phyloP scores from a whole-genome alignment of 805 yeast species.

The Ogataea pini region DNA sequence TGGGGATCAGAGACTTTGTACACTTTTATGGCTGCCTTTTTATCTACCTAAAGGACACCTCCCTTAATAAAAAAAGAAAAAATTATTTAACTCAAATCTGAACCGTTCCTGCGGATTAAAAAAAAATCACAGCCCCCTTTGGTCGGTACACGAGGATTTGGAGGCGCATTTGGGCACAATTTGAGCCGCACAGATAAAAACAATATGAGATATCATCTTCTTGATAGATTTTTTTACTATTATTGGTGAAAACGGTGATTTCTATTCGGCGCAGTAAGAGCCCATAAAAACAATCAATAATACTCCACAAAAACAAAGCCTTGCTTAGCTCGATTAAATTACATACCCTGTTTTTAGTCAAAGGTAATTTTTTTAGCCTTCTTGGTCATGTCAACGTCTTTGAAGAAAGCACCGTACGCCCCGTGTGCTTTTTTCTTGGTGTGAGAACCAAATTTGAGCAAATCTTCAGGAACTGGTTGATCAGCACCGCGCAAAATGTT shows the following conservation, averaged over 20 bases:
- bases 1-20: too few relatives aligned
- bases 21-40: neutral
- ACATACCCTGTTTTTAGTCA: conserved; percentile 36
- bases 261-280: neutral
- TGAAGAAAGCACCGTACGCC: conserved; percentile 97
- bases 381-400: conserved; percentile 83
- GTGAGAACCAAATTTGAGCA: conserved; percentile 94
- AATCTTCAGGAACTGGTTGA: conserved; percentile 93
- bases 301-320: conserved; percentile 1
- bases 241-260: neutral
- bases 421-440: conserved; percentile 97
- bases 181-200: neutral
- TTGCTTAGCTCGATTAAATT: neutral
- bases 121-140: conserved; percentile 16
- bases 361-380: conserved; percentile 91
- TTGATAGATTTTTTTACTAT: neutral
- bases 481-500: conserved; percentile 91
- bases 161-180: neutral
- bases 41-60: conserved; percentile 8
- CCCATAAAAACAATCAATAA: neutral
- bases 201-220: too few relatives aligned
- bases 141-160: conserved; percentile 10
- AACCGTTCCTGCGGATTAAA: neutral
- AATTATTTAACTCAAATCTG: neutral
- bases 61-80: neutral